Evolutionary conservation across 148 eudicot genomes (phyloP).

Genomic region (Bassia scoparia): DNA sequence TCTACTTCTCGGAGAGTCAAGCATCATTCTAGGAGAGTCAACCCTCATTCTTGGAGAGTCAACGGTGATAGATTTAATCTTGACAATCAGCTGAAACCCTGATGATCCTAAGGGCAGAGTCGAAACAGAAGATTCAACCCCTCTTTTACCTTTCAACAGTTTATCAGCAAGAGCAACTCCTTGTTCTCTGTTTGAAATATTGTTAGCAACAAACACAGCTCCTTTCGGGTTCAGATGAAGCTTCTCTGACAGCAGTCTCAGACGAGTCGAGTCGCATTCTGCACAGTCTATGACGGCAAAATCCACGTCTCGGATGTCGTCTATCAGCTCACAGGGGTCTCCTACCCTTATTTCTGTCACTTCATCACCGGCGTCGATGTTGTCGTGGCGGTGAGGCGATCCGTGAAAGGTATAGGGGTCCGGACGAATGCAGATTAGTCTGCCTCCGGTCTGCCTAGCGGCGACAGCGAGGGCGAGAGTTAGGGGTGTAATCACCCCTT

Average conservation of each 20-base stretch:
- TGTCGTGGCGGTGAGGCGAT: background rate
- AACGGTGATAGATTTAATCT: constrained; percentile 12
- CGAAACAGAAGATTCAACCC: constrained; percentile 26
- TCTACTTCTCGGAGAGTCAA: constrained; percentile 4
- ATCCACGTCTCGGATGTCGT: constrained; percentile 16
- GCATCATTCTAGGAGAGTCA: background rate
- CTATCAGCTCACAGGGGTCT: constrained; percentile 21
- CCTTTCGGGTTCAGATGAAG: constrained; percentile 23
- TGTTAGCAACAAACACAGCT: constrained; percentile 21
- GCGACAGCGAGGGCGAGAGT: constrained; percentile 30
- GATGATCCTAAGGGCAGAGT: constrained; percentile 25
- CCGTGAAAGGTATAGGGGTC: background rate
- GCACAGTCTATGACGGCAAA: constrained; percentile 27
- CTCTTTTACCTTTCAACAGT: constrained; percentile 21
- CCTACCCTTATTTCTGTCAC: constrained; percentile 26
- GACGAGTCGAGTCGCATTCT: background rate
- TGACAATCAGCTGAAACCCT: constrained; percentile 23
- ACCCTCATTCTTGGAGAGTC: background rate
- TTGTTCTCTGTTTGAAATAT: constrained; percentile 14
- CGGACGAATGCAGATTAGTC: constrained; percentile 26
- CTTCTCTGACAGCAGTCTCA: constrained; percentile 7
- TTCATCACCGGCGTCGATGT: background rate
- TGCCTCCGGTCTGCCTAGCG: constrained; percentile 28
- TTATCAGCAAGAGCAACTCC: constrained; percentile 27
- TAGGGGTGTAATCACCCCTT: constrained; percentile 15